Percentiles rank a stretch among this genome's conserved stretches.
Evolutionary conservation across 2,329 filamentous ascomycete genomes (phyloP).

Genomic region (Colletotrichum noveboracense): DNA sequence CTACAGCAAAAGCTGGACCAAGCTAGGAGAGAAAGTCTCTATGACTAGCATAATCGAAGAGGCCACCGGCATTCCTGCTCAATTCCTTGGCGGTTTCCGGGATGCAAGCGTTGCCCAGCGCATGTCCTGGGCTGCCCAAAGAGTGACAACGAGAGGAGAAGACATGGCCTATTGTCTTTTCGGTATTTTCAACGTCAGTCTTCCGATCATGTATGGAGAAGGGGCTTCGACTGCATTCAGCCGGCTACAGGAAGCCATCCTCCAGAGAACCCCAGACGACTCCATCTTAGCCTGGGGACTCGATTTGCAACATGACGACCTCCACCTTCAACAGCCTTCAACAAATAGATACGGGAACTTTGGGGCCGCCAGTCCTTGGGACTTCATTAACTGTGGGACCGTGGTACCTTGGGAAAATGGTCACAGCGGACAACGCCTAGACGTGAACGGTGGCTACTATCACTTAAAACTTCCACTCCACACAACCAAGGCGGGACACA

Average conservation of each 20-base stretch:
- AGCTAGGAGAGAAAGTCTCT: background rate
- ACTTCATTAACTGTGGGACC: background rate
- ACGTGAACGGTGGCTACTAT: background rate
- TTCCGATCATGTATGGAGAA: background rate
- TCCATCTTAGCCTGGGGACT: background rate
- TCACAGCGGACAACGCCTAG: background rate
- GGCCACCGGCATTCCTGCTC: background rate
- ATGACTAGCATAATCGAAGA: background rate
- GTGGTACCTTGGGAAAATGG: background rate
- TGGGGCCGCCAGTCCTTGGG: background rate
- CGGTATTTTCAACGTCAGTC: background rate
- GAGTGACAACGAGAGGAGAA: background rate
- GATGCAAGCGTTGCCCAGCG: background rate
- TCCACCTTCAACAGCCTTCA: accelerated
- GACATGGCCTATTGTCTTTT: background rate
- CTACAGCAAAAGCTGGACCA: background rate
- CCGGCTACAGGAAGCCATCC: background rate
- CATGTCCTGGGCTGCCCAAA: background rate
- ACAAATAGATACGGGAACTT: background rate
- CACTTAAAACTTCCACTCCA: background rate
- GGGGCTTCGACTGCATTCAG: background rate
- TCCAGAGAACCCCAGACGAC: background rate
- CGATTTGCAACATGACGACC: background rate
- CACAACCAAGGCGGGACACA: background rate
- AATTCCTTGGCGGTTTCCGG: accelerated